Conservation (phyloP, 306 rosid species). For the Datisca glomerata region DNA sequence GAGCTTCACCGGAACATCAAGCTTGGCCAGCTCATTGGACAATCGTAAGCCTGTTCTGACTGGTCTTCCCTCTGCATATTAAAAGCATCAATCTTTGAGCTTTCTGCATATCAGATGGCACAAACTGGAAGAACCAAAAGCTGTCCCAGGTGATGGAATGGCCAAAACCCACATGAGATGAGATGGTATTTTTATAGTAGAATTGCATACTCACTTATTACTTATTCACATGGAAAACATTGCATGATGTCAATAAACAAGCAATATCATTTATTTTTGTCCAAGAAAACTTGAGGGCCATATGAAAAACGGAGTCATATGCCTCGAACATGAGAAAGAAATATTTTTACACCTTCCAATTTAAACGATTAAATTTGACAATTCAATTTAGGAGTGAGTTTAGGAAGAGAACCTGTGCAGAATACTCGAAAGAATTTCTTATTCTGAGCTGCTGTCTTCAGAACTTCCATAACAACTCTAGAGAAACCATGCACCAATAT, state of each 20-base stretch:
- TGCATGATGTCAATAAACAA: too few species aligned
- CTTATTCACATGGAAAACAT: too few species aligned
- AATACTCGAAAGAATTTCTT: conserved; percentile 78
- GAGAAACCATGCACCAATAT: conserved; percentile 95
- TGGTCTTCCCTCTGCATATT: conserved; percentile 87
- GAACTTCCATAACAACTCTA: conserved; percentile 73
- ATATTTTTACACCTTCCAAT: not conserved
- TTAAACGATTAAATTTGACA: not conserved
- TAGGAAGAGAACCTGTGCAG: conserved; percentile 58
- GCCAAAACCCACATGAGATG: too few species aligned
- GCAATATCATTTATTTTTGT: too few species aligned
- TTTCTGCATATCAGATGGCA: too few species aligned
- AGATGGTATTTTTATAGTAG: too few species aligned
- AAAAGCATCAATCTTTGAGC: conserved; percentile 1
- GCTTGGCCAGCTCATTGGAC: conserved; percentile 77
- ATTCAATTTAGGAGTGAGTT: not conserved
- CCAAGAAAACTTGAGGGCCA: too few species aligned
- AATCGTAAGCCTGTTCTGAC: conserved; percentile 71
- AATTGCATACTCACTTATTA: too few species aligned
- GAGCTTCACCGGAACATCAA: conserved; percentile 79
- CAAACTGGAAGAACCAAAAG: conserved; percentile 3
- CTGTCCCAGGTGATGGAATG: too few species aligned
- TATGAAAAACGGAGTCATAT: not conserved
- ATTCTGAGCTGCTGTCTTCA: conserved; percentile 68
- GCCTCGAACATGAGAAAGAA: not conserved